Base-by-base conservation (phyloP, 2,329 filamentous ascomycete genomes). In the Sporothrix pallida region DNA sequence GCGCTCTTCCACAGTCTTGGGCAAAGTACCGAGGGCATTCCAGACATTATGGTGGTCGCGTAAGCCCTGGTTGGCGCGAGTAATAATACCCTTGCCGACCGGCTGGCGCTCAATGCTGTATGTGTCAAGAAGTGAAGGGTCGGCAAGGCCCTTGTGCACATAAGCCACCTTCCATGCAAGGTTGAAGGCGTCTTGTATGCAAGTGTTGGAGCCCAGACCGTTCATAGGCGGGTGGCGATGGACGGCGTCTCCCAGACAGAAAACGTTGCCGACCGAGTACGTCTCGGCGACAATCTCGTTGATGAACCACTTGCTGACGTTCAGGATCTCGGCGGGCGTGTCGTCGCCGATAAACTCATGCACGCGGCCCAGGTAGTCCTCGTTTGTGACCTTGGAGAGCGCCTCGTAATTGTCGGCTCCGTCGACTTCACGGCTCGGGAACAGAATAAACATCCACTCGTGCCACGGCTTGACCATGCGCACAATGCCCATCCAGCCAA, bases 401-500 rank as follows among this genome's bases (percentile, higher is more conserved):
- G 42, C 23, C 10, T 48, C 54, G 67, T 13, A 10, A 58, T 70
- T 20, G 50, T 23, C 48, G 31, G 26, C 48, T 12, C n/a, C 54
- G 31, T 86, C 87, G 77, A 88, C 83, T 7, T 86, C 86, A 1
- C 82, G 75, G 0, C 83, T 82, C 0, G 86, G 84, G 17, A 90
- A 81, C 17, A 89, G 78, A 73, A 88, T 87, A 62, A 87, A 87
- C 81, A 88, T 83, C 88, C 88, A 91, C 81, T 91, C 87, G 75
- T 86, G 78, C 89, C 89, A 91, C 0, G 88, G 86, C 80, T 87
- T 88, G 4, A 91, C 88, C 88, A 91, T 90, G 31, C 89, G 82
- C 2, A 86, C 82, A 75, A 88, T 80, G 2, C 79, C 80, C 46
- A 81, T 81, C 84, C 86, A 88, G 0, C 83, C 87, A 80, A 86